A percentile compares a stretch with the other conserved stretches of the same genome.
Conservation (phyloP, 768 basidiomycete genomes). For the Xerocomellus intermedius region DNA sequence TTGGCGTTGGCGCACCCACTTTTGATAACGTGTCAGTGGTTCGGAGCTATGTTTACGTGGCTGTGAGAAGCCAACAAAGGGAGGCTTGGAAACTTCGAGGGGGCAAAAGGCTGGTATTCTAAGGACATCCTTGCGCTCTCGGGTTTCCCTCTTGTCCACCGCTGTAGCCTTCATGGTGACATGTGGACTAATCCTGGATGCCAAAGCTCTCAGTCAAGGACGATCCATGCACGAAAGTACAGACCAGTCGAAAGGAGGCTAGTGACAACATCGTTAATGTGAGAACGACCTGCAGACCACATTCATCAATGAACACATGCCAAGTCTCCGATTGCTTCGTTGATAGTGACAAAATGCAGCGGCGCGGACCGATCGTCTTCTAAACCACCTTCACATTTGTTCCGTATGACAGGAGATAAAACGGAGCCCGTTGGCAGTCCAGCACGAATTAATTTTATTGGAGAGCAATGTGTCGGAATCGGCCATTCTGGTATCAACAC, state of each 20-base stretch:
- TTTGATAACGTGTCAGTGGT: conserved; percentile 47
- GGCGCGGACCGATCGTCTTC: conserved; percentile 54
- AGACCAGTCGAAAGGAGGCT: conserved; percentile 75
- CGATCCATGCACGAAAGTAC: not conserved
- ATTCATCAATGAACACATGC: conserved; percentile 39
- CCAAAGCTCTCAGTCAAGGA: not conserved
- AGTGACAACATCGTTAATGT: not conserved
- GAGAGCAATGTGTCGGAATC: conserved; percentile 56
- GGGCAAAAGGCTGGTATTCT: conserved; percentile 51
- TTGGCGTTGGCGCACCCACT: conserved; percentile 33
- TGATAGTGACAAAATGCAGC: conserved; percentile 52
- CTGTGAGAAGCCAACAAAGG: conserved; percentile 46
- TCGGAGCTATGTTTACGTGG: conserved; percentile 40
- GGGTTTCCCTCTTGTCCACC: conserved; percentile 34
- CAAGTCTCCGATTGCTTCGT: conserved; percentile 68
- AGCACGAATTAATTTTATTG: conserved; percentile 32
- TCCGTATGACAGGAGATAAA: conserved; percentile 44
- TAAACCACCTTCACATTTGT: conserved; percentile 31
- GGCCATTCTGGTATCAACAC: conserved; percentile 60
- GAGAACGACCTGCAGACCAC: conserved; percentile 6
- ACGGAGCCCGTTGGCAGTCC: conserved; percentile 45
- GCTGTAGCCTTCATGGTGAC: conserved; percentile 33
- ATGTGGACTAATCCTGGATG: conserved; percentile 59
- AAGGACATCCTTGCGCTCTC: conserved; percentile 33
- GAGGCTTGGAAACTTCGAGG: conserved; percentile 13